Conservation (phyloP, 768 basidiomycete genomes). For the Termitomyces sp. region DNA sequence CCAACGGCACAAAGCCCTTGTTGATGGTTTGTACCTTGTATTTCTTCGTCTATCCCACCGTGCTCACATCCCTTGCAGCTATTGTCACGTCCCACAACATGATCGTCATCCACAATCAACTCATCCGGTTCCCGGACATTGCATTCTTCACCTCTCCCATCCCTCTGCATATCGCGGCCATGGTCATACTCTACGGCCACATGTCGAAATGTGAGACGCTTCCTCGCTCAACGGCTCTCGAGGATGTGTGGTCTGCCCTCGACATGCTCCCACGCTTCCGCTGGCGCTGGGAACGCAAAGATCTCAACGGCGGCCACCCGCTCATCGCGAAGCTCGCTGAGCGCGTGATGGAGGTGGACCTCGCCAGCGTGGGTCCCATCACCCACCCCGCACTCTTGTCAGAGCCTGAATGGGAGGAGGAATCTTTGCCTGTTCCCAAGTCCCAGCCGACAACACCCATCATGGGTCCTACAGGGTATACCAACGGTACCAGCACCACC, state of each 20-base stretch:
- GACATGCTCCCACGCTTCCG: constrained; percentile 87
- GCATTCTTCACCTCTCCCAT: constrained; percentile 89
- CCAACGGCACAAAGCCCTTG: constrained; percentile 65
- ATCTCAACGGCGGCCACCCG: constrained; percentile 77
- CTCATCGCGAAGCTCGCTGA: constrained; percentile 80
- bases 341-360: constrained; percentile 70
- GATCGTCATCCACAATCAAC: constrained; percentile 78
- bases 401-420: constrained; percentile 56
- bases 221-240: constrained; percentile 59
- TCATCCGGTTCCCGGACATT: constrained; percentile 81
- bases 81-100: constrained; percentile 86
- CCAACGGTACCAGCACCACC: constrained; percentile 17
- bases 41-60: not conserved
- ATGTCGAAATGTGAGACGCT: constrained; percentile 75
- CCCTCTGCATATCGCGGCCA: constrained; percentile 84
- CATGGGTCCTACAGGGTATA: constrained; percentile 26
- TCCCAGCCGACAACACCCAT: constrained; percentile 43
- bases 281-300: constrained; percentile 90
- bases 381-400: constrained; percentile 41
- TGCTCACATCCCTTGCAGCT: constrained; percentile 35
- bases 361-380: constrained; percentile 54
- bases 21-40: constrained; percentile 57
- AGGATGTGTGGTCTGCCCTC: constrained; percentile 84
- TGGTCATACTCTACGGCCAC: constrained; percentile 87
- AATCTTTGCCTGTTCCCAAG: constrained; percentile 29